These are phyloP conservation scores for Physaria fendleri DNA, from an alignment of 345 rosid genomes.

Conservation along the genomic window DNA sequence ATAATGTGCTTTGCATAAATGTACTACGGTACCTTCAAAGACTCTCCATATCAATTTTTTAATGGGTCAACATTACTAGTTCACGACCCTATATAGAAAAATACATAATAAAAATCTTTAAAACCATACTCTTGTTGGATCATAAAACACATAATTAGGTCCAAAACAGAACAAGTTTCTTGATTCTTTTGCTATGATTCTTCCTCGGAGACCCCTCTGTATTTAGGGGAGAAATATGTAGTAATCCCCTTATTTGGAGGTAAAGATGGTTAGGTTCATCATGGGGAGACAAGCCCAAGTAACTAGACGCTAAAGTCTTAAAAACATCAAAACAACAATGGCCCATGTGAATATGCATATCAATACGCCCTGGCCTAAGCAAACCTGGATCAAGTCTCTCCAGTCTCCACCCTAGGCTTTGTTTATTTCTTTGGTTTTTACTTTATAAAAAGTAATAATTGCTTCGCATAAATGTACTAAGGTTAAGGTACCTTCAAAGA, in stretches of 20 bases:
- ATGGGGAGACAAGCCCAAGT: constrained; percentile 25
- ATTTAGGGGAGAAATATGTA: too few species aligned
- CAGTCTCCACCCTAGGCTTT: constrained; percentile 30
- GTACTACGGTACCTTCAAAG: constrained; percentile 3
- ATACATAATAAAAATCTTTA: too few species aligned
- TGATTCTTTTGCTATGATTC: constrained; percentile 20
- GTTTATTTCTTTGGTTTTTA: neutral
- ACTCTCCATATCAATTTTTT: neutral
- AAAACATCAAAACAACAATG: constrained; percentile 46
- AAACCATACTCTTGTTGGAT: neutral
- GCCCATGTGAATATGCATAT: constrained; percentile 66
- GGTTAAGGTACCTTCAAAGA: neutral
- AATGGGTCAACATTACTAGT: neutral
- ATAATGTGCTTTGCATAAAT: neutral
- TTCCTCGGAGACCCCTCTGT: constrained; percentile 18
- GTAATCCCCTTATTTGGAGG: too few species aligned
- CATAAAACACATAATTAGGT: constrained; percentile 11
- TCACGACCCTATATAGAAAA: too few species aligned
- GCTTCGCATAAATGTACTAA: neutral
- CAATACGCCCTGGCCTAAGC: constrained; percentile 65
- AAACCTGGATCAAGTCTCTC: constrained; percentile 59
- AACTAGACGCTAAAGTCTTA: constrained; percentile 38
- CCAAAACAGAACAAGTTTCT: constrained; percentile 28
- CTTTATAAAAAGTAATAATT: neutral
- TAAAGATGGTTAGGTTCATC: constrained; percentile 28